Evolutionary conservation across 192 early-diverging fungal genomes (phyloP), one percentile per base, ranked within the genome.

Genomic region (Podila clonocystis): DNA sequence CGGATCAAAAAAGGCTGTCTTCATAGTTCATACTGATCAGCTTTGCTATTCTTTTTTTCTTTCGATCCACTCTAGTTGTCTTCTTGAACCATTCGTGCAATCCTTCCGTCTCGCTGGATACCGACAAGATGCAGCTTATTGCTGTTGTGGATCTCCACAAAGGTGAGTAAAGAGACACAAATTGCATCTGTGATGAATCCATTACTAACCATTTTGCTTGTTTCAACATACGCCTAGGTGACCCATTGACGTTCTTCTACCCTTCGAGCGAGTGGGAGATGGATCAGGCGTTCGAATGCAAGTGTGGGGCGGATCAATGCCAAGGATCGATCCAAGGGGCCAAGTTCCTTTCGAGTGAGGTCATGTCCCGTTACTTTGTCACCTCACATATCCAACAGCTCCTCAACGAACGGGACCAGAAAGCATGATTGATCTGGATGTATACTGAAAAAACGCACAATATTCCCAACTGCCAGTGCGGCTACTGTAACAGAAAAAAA

Each of bases 231-330:
- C 8, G 28, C 24, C 34, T 50, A 76, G 74, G 74, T 33, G 85
- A 86, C 45, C 78, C 83, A 41, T 34, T 87, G 50, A 85, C 85
- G 6, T 87, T 89, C 67, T 88, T 88, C 67, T 89, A 89, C 49
- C 87, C 87, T 50, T 86, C 88, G 13, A 87, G 87, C 50, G 88
- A 89, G 74, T 89, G 88, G 88, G 88, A 89, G 50, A 89, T 89
- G 88, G 87, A 83, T 73, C 85, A 89, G 74, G 82, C 88, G 2
- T 89, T 89, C 60, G 63, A 75, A 12, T 89, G 88, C 63, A 86
- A 85, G 85, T 89, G 88, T 61, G 85, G 87, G 19, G 63, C 84
- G 2, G 19, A 48, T 4, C 70, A 84, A 68, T 89, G 88, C 67
- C 68, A 85, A 52, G 74, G 73, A 60, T 82, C 41, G 31, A 87